Conservation (phyloP, 768 basidiomycete species). For the Lactifluus piperatus region DNA sequence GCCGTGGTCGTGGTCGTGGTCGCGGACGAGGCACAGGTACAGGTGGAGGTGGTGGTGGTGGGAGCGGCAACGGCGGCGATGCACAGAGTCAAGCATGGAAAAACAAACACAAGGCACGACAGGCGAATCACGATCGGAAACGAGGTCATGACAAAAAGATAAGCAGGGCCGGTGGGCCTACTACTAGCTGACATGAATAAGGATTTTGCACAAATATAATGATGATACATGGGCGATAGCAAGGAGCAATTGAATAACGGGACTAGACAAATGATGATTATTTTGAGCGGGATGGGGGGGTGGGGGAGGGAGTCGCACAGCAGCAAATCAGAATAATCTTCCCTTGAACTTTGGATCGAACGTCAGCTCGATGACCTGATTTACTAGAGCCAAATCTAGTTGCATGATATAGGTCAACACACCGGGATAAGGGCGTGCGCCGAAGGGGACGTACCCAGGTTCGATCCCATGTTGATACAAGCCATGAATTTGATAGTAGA, state of each 20-base stretch:
- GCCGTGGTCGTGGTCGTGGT: conserved; percentile 23
- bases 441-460: conserved; percentile 45
- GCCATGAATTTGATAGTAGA: conserved; percentile 48
- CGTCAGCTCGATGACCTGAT: conserved; percentile 52
- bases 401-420: background rate
- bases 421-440: background rate
- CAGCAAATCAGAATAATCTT: conserved; percentile 36
- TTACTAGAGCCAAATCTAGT: conserved; percentile 54
- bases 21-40: conserved; percentile 23
- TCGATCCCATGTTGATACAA: conserved; percentile 46
- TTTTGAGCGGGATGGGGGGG: background rate
- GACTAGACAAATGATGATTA: background rate
- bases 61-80: conserved; percentile 32
- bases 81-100: conserved; percentile 58
- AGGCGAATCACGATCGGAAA: conserved; percentile 67
- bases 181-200: background rate
- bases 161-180: conserved; percentile 45
- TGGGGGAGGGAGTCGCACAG: background rate
- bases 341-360: conserved; percentile 49
- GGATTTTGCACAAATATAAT: background rate
- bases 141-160: conserved; percentile 88
- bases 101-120: conserved; percentile 67
- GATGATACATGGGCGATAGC: conserved; percentile 7
- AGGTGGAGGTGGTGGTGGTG: conserved; percentile 22
- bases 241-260: background rate